Base-by-base conservation (phyloP, 306 rosid genomes). In the Vigna radiata region DNA sequence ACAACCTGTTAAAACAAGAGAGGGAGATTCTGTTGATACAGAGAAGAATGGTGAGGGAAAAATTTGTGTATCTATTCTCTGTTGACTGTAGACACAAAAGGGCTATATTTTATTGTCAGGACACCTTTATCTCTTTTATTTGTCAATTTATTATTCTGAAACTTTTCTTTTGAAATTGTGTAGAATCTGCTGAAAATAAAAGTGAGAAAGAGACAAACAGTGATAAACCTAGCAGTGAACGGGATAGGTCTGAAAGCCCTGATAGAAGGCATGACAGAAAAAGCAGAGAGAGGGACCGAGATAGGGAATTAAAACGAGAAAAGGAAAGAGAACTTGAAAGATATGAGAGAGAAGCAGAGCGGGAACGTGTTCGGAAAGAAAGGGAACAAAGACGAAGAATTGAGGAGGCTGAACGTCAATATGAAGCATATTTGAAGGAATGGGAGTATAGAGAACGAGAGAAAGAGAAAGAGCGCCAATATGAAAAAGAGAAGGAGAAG, bases 401-500 rank as follows among this genome's bases (percentile, higher is more conserved):
- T 65, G 99, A 96, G 82, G 99, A 89, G 19, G 91, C 91, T 68
- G 99, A 91, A 75, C 99, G 96, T 61, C 92, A 88, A 74, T 92
- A 85, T 86, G 99, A 91, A 82, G 86, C 88, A 61, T 83, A 87
- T 72, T 88, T 96, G 83, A 96, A 91, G 83, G 98, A 96, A 44
- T 96, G 98, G 99, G 99, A 96, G 82, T 89, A 96, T 70, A 90
- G 98, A 84, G 99, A 96, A 81, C 90, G 94, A 70, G 99, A 93
- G 64, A 96, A 68, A 83, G 98, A 96, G 75, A 96, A 93, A 85
- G 97, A 89, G 54, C 89, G 98, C 31, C 98, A 89, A 76, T 88
- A 91, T 86, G 99, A 92, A 79, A 96, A 85, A 77, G 97, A 96
- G 66, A 91, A 89, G 85, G 99, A 92, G 85, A 96, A 96, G 82